Evolutionary conservation across 1,284 basidiomycete species (phyloP), one percentile per base, ranked within the genome.

Genomic region (Athelia psychrophila): DNA sequence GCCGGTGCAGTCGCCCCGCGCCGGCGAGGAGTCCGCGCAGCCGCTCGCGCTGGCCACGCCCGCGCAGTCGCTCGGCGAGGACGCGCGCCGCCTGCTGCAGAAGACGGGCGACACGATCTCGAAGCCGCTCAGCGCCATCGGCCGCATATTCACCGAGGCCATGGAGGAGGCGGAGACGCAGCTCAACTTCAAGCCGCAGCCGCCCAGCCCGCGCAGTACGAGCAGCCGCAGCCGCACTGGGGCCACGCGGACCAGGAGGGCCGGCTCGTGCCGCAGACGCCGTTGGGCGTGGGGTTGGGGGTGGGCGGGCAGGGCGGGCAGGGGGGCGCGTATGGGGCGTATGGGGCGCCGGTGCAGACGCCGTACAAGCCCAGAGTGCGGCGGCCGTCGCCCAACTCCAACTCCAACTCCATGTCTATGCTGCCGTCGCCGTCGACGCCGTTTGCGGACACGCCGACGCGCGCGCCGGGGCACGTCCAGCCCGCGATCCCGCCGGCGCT

Each of bases 71-170:
- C 71, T 92, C 27, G 80, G 84, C 2, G 83, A 91, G 52, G 91
- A 94, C 62, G 93, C 94, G 0, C 82, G 83, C 42, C 79, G 86
- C 16, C 81, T 96, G 44, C 76, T 97, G 51, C 88, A 93, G 67
- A 87, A 89, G 62, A 95, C 93, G 0, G 90, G 93, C 4, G 91
- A 94, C 63, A 91, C 84, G 1, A 86, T 96, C 53, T 91, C 87
- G 15, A 93, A 93, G 63, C 94, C 94, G 4, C 76, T 97, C 13
- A 90, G 76, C 55, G 92, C 93, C 1, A 88, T 97, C 50, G 83
- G 92, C 10, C 83, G 89, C 54, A 93, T 97, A 56, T 88, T 97
- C 63, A 88, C 79, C 59, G 88, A 88, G 52, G 88, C 86, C 0
- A 67, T 91, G 8, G 89, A 91, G 59, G 75, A 75, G 36, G 71